Base-by-base conservation (phyloP, 169 alveolate species). In the Plasmodium gonderi region DNA sequence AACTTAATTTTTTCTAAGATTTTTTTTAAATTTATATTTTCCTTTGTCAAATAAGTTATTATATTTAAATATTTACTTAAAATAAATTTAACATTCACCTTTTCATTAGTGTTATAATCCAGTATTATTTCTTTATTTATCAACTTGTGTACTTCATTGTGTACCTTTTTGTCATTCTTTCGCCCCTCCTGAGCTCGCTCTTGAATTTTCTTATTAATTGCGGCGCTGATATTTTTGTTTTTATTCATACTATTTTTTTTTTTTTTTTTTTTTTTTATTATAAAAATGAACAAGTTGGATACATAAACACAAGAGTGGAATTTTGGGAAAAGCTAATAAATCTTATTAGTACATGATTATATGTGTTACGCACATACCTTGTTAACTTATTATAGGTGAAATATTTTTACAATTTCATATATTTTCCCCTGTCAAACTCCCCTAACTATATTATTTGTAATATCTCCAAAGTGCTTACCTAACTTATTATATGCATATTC, bases 1-100 rank as follows among this genome's bases (percentile, higher is more conserved):
- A 54, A 26, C n/a, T 51, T 17, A n/a, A 33, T 20, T 20, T 33
- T 85, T 75, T 85, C 87, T 74, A 85, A 67, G 64, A 17, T 74
- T 74, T 85, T 85, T 74, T 85, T 85, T 85, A 85, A 75, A 51
- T 85, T 75, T 85, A 85, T 38, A 85, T 85, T 85, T 75, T 85
- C 92, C 79, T 75, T 85, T 47, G 60, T 85, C 44, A 85, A 47
- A 85, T 75, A 65, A 23, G 49, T 85, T 42, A 85, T 85, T 17
- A 85, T 76, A 38, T 42, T 85, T 76, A 85, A 75, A 85, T 85
- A 85, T 40, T 74, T 85, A 54, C 68, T 85, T 47, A 85, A 85
- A 51, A 85, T 75, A 44, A 38, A 54, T 85, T 85, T 85, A 14
- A 33, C 79, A 75, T 85, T 85, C 68, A 51, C 87, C 65, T 54